A percentile compares a stretch with the other conserved stretches of the same genome.
phyloP scores from a whole-genome alignment of 306 rosid genomes.

The Corylus avellana region DNA sequence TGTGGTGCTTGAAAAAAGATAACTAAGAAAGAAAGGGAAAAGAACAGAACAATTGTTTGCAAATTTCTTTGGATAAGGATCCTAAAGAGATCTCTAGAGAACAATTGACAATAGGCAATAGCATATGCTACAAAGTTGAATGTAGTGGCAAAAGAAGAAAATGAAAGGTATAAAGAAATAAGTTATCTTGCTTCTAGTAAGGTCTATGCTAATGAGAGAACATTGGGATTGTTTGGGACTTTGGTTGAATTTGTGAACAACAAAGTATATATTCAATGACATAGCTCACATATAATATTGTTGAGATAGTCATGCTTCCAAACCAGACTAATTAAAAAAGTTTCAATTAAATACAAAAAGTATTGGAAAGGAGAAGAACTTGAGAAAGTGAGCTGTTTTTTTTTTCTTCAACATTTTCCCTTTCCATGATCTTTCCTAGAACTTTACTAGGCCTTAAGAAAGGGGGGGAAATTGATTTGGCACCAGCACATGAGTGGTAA shows the following conservation, averaged over 20 bases:
- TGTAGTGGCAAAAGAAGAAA: conserved; percentile 16
- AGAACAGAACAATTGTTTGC: not conserved
- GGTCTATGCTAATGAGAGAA: not conserved
- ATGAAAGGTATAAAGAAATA: not conserved
- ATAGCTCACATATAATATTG: not conserved
- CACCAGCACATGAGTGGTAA: not conserved
- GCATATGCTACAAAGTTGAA: conserved; percentile 10
- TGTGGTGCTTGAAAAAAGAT: conserved; percentile 19
- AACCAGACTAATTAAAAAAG: not conserved
- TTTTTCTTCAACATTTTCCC: not conserved
- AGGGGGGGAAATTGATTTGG: not conserved
- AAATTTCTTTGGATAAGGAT: conserved; percentile 15
- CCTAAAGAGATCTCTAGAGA: not conserved
- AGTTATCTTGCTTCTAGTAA: not conserved
- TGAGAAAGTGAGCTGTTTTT: not conserved
- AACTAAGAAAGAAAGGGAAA: not conserved
- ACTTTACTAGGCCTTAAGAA: not conserved
- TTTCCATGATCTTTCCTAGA: not conserved
- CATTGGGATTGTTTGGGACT: not conserved
- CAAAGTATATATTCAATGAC: not conserved
- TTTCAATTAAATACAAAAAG: not conserved
- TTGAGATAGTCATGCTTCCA: not conserved
- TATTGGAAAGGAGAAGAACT: not conserved
- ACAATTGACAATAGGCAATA: not conserved
- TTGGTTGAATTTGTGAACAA: not conserved